These are phyloP conservation scores for Monosporascus sp. DNA, from an alignment of 2,329 filamentous ascomycete species.

Conservation along the genomic window DNA sequence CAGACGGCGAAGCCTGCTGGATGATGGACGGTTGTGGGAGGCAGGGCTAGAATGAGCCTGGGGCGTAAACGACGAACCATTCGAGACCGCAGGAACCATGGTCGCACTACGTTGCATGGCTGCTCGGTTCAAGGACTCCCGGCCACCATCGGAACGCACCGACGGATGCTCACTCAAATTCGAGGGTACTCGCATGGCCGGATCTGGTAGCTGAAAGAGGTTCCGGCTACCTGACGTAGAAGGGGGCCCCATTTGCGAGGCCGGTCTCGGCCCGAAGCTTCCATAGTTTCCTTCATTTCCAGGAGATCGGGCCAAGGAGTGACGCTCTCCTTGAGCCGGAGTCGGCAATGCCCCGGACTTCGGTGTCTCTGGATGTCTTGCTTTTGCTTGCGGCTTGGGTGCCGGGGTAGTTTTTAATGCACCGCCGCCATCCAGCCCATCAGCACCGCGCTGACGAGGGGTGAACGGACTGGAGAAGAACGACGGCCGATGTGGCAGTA, in stretches of 20 bases:
- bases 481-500: constrained; percentile 26
- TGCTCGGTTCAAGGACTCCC: constrained; percentile 18
- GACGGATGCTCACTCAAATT: constrained; percentile 16
- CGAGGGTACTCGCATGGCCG: constrained; percentile 41
- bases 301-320: constrained; percentile 32
- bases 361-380: constrained; percentile 5
- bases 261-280: constrained; percentile 44
- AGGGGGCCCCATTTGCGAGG: constrained; percentile 12
- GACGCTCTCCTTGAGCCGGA: constrained; percentile 28
- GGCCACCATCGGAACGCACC: constrained; percentile 7
- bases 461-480: constrained; percentile 22
- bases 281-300: constrained; percentile 43
- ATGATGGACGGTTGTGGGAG: constrained; percentile 16
- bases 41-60: constrained; percentile 12
- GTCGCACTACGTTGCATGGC: constrained; percentile 33
- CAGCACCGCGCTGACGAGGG: constrained; percentile 14
- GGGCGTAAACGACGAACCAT: constrained; percentile 7
- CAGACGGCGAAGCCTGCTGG: constrained; percentile 31
- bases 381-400: constrained; percentile 15
- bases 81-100: constrained; percentile 10
- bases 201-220: constrained; percentile 48
- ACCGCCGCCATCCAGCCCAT: constrained; percentile 13
- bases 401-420: constrained; percentile 21
- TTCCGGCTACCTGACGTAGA: constrained; percentile 22
- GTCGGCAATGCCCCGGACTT: constrained; percentile 16